Base-by-base conservation (phyloP, 2,329 filamentous ascomycete genomes). In the Bipolaris sorokiniana region DNA sequence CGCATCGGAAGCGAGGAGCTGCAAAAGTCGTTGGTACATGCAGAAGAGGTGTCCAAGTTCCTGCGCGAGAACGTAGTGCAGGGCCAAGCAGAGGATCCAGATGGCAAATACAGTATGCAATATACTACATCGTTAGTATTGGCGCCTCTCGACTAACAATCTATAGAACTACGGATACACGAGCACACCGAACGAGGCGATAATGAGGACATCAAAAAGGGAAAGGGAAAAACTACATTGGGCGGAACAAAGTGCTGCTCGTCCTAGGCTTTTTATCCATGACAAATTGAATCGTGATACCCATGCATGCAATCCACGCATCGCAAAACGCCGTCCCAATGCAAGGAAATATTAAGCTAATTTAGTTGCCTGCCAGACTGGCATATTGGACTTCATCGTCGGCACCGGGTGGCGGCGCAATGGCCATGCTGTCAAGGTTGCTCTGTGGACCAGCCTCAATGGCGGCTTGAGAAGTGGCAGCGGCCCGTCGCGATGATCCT, bases 121-220 rank as follows among this genome's bases (percentile, higher is more conserved):
- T 81, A 31, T 10, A 23, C 20, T 36, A 9, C 15, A 20, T 33
- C 22, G 37, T 36, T 44, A 15, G 23, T 16, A 52, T 33, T 15
- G 3, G 20, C 18, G 50, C 3, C 48, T 20, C 7, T 37, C 49
- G 42, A 37, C 65, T 71, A 60, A 72, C 51, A 23, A 20, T 45
- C 20, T 54, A 52, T 47, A 97, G 92, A 90, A 73, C 80, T 98
- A 55, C 85, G 89, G 49, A 97, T 99, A 78, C 95, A 98, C 76
- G 85, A 96, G 59, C 81, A 96, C 64, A 99, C 90, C 28, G 94
- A 99, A 77, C 84, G 91, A 64, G 92, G 95, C 51, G 90, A 98
- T 78, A 99, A 99, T 73, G 92, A 97, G 67, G 91, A 89, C 33
- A 86, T 97, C 69, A 96, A 93, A 78, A 81, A 86, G 49, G 83